Percentiles rank a stretch among this genome's conserved stretches.
These are phyloP conservation scores for Teratosphaeria nubilosa DNA, from an alignment of 2,329 filamentous ascomycete species.

Conservation along the genomic window DNA sequence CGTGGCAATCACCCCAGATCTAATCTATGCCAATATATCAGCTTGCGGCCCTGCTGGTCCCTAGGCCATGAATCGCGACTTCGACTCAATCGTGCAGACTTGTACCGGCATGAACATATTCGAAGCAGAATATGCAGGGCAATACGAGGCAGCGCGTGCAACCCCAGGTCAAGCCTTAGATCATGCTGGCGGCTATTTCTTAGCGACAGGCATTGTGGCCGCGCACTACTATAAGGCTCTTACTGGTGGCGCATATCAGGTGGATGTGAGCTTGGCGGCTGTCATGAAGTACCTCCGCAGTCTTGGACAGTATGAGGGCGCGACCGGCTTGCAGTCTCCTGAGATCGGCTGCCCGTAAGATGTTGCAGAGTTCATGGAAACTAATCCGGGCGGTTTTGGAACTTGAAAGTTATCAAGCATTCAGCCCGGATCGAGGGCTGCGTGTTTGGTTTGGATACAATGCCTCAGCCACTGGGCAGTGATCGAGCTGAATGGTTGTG, in stretches of 20 bases:
- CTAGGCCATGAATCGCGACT: slow-evolving; percentile 40
- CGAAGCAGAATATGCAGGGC: slow-evolving; percentile 39
- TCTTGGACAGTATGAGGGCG: slow-evolving; percentile 41
- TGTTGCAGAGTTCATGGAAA: background rate
- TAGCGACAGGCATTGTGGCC: slow-evolving; percentile 44
- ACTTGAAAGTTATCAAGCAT: background rate
- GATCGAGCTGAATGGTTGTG: background rate
- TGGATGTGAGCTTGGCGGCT: slow-evolving; percentile 47
- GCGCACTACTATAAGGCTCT: slow-evolving; percentile 40
- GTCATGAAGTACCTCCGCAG: slow-evolving; percentile 47
- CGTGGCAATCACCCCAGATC: slow-evolving; percentile 17
- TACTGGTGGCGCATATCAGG: slow-evolving; percentile 40
- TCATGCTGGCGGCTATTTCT: slow-evolving; percentile 45
- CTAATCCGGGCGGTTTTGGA: background rate
- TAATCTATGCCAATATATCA: slow-evolving; percentile 44
- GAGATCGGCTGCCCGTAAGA: background rate
- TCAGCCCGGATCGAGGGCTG: background rate
- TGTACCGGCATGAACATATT: slow-evolving; percentile 47
- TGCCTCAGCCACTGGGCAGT: background rate
- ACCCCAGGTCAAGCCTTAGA: slow-evolving; percentile 49
- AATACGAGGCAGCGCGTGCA: slow-evolving; percentile 31
- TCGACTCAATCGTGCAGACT: slow-evolving; percentile 48
- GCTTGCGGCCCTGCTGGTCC: slow-evolving; percentile 43
- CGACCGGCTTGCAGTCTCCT: slow-evolving; percentile 30
- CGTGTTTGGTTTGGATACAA: background rate